Evolutionary conservation across 78 protist species (phyloP).

Genomic region (Dictyostelium firmibasis): DNA sequence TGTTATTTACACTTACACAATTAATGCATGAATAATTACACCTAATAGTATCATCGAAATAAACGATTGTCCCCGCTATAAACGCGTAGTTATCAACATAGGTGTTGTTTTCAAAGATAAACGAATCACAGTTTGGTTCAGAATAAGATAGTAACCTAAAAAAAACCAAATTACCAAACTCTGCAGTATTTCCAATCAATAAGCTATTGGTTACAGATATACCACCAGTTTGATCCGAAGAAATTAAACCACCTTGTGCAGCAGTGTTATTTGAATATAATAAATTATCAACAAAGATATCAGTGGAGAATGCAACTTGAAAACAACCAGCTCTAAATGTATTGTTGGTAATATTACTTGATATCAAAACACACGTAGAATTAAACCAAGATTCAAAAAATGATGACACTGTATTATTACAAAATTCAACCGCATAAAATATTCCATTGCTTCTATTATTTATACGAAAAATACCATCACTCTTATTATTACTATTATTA

Average conservation of each 20-base stretch:
- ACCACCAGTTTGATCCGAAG: constrained; percentile 7
- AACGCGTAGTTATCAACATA: background rate
- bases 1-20: background rate
- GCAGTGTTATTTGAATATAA: background rate
- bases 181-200: background rate
- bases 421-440: background rate
- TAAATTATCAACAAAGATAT: background rate
- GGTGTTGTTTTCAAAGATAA: background rate
- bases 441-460: background rate
- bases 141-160: background rate
- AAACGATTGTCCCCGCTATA: constrained; percentile 1
- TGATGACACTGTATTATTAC: background rate
- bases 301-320: background rate
- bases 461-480: background rate
- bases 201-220: background rate
- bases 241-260: background rate
- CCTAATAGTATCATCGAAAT: background rate
- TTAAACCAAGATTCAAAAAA: background rate
- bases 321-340: background rate
- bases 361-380: background rate
- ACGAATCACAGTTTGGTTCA: background rate
- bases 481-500: background rate
- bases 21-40: background rate
- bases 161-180: background rate
- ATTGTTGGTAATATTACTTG: background rate